These are phyloP conservation scores for Septoria petroselini DNA, from an alignment of 2,329 filamentous ascomycete genomes.

Conservation along the genomic window DNA sequence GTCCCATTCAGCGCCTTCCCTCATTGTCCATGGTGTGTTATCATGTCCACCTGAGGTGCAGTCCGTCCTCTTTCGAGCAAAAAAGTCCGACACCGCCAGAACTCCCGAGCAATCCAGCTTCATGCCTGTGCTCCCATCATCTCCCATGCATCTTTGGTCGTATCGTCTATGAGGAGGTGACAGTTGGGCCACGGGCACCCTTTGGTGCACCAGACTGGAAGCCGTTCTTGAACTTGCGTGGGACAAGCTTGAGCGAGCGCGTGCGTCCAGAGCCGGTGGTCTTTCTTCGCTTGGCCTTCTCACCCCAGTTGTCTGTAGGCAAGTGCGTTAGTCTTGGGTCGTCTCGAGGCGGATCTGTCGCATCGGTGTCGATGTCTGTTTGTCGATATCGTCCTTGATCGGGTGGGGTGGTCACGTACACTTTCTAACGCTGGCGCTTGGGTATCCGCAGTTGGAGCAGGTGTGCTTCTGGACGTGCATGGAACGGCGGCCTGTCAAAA, in stretches of 20 bases:
- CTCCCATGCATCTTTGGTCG: slow-evolving; percentile 12
- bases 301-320: slow-evolving; percentile 89
- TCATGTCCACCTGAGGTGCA: slow-evolving; percentile 7
- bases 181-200: slow-evolving; percentile 63
- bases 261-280: slow-evolving; percentile 95
- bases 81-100: slow-evolving; percentile 18
- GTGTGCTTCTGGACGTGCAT: slow-evolving; percentile 99
- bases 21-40: slow-evolving; percentile 3
- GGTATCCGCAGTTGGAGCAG: slow-evolving; percentile 94
- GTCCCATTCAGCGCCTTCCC: slow-evolving; percentile 4
- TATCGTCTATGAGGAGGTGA: slow-evolving; percentile 10
- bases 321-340: slow-evolving; percentile 20
- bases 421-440: slow-evolving; percentile 94
- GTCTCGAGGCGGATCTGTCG: neutral
- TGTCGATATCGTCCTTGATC: slow-evolving; percentile 5
- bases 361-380: slow-evolving; percentile 8
- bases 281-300: slow-evolving; percentile 99
- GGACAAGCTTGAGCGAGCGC: slow-evolving; percentile 88
- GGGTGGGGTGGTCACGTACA: slow-evolving; percentile 65
- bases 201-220: slow-evolving; percentile 91
- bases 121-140: slow-evolving; percentile 22
- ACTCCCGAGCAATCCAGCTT: slow-evolving; percentile 26
- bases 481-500: slow-evolving; percentile 74
- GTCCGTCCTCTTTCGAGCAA: slow-evolving; percentile 12
- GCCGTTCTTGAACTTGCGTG: slow-evolving; percentile 94